phyloP scores from a whole-genome alignment of 768 basidiomycete species.

The Rickenella mellea region DNA sequence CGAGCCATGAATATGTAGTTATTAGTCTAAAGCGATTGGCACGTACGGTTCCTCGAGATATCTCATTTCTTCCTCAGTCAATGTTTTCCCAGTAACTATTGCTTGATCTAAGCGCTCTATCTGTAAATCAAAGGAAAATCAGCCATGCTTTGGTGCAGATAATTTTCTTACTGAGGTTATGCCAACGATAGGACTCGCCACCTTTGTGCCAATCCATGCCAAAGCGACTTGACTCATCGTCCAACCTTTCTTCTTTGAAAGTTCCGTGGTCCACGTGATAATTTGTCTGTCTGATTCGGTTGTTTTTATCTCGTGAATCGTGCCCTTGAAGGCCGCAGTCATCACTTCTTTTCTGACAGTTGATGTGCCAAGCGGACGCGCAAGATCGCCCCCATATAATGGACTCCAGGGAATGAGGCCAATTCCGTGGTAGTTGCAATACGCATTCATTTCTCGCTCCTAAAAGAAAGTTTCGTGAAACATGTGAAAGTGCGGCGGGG shows the following conservation, averaged over 20 bases:
- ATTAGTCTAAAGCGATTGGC: no score
- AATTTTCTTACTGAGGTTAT: constrained; percentile 39
- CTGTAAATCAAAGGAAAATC: constrained; percentile 4
- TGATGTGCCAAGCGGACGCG: constrained; percentile 23
- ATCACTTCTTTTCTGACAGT: constrained; percentile 14
- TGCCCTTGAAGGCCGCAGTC: constrained; percentile 9
- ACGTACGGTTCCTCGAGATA: constrained; percentile 46
- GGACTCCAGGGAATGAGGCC: constrained; percentile 45
- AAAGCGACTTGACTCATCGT: constrained; percentile 38
- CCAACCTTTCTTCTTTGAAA: constrained; percentile 30
- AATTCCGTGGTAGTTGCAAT: constrained; percentile 33
- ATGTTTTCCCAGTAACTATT: no score
- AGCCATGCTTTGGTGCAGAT: constrained; percentile 45
- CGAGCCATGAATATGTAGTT: no score
- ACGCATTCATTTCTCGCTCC: constrained; percentile 10
- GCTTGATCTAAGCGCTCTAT: no score
- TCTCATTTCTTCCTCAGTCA: constrained; percentile 48
- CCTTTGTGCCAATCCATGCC: constrained; percentile 30
- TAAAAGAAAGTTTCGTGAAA: not conserved
- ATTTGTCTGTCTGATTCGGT: constrained; percentile 22
- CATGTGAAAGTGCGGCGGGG: not conserved
- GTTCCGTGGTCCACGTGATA: constrained; percentile 27
- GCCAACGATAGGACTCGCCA: constrained; percentile 50
- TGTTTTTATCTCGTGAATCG: constrained; percentile 11
- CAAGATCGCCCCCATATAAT: constrained; percentile 28